Conservation (phyloP, 805 yeast species). For the Saccharomycopsis selenospora region DNA sequence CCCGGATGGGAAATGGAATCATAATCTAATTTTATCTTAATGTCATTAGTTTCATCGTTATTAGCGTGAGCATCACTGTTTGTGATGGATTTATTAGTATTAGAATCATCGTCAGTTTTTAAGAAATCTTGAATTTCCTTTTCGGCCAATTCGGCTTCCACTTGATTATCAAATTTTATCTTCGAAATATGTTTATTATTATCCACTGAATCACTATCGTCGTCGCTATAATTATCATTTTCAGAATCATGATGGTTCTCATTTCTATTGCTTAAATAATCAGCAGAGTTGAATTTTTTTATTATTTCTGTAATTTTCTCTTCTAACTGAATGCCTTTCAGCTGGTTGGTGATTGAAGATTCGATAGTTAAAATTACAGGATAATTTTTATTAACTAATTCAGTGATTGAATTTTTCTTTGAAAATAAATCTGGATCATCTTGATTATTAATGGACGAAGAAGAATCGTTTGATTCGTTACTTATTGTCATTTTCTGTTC, state of each 20-base stretch:
- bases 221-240: neutral
- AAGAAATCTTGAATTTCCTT: constrained; percentile 8
- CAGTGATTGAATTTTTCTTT: constrained; percentile 1
- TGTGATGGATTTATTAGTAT: too few species aligned
- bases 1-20: constrained; percentile 48
- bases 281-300: constrained; percentile 1
- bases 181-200: neutral
- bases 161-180: constrained; percentile 11
- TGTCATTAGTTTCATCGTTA: neutral
- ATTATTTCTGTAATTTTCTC: constrained; percentile 1
- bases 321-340: neutral
- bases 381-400: neutral
- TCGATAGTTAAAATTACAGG: constrained; percentile 4
- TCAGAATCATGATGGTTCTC: neutral
- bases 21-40: constrained; percentile 20
- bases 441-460: too few species aligned
- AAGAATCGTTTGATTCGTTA: too few species aligned
- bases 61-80: too few species aligned
- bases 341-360: neutral
- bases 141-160: constrained; percentile 13
- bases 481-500: too few species aligned
- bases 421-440: neutral
- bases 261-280: neutral
- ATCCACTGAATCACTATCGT: neutral
- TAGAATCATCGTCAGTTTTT: constrained; percentile 5